phyloP scores from a whole-genome alignment of 2,329 filamentous ascomycete species.

The Sporothrix protearum region DNA sequence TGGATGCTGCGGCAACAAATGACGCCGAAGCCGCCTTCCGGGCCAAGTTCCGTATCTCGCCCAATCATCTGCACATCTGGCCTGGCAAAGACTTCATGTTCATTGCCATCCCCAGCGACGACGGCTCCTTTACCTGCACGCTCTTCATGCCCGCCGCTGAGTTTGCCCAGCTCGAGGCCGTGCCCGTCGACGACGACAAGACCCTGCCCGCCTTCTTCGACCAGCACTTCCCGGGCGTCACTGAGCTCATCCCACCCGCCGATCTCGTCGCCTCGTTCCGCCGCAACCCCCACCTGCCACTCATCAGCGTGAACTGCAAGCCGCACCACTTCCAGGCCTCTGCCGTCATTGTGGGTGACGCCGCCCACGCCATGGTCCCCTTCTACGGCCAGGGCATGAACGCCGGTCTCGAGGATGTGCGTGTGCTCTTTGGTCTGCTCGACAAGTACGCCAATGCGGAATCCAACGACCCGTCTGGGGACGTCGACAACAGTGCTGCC shows the following conservation, averaged over 20 bases:
- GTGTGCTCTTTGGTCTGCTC: constrained; percentile 76
- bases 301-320: constrained; percentile 89
- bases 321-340: constrained; percentile 78
- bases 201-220: constrained; percentile 70
- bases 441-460: constrained; percentile 58
- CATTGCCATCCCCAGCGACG: constrained; percentile 83
- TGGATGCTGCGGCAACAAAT: background rate
- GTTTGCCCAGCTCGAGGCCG: constrained; percentile 64
- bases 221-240: constrained; percentile 80
- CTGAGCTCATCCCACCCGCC: constrained; percentile 61
- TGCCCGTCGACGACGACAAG: constrained; percentile 44
- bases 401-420: constrained; percentile 89
- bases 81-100: constrained; percentile 95
- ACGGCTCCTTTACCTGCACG: constrained; percentile 92
- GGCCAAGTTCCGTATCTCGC: constrained; percentile 71
- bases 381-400: constrained; percentile 99
- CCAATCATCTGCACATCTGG: constrained; percentile 96
- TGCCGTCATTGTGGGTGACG: constrained; percentile 85
- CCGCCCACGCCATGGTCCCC: constrained; percentile 95
- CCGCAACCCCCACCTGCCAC: constrained; percentile 80
- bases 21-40: constrained; percentile 33
- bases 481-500: constrained; percentile 54
- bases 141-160: constrained; percentile 75
- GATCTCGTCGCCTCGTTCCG: constrained; percentile 72
- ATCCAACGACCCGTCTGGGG: constrained; percentile 29